A percentile compares a stretch with the other conserved stretches of the same genome.
Evolutionary conservation across 1,284 basidiomycete species (phyloP).

Genomic region (Microbotryum silenes-acaulis): DNA sequence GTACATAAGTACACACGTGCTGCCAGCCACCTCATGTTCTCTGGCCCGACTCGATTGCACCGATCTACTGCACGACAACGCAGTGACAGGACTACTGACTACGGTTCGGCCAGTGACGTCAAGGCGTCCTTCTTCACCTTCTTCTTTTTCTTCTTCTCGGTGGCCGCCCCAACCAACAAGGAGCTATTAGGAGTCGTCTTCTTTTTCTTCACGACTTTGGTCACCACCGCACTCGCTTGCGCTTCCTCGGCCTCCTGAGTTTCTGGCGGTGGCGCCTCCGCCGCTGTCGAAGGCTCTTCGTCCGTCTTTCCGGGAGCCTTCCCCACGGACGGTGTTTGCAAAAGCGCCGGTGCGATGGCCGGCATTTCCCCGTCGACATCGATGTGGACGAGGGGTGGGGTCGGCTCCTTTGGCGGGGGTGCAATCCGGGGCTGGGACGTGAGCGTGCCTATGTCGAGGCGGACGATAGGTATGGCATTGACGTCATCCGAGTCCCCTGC

Average conservation of each 20-base stretch:
- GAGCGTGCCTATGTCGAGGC: constrained; percentile 47
- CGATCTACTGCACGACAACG: too few relatives aligned
- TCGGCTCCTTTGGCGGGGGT: constrained; percentile 31
- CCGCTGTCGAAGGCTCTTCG: constrained; percentile 39
- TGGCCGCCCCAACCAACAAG: background rate
- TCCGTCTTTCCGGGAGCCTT: constrained; percentile 27
- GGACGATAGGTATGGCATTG: constrained; percentile 31
- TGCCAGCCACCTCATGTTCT: too few relatives aligned
- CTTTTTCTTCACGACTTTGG: constrained; percentile 59
- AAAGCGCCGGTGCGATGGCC: constrained; percentile 42
- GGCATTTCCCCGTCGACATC: constrained; percentile 82
- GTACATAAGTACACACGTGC: too few relatives aligned
- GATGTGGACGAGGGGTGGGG: constrained; percentile 50
- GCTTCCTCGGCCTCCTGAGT: constrained; percentile 6
- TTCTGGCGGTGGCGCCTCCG: background rate
- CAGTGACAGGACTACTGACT: too few relatives aligned
- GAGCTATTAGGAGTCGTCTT: constrained; percentile 14
- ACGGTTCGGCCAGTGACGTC: too few relatives aligned
- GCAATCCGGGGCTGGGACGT: constrained; percentile 38
- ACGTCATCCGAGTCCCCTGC: constrained; percentile 15
- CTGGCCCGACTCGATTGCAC: too few relatives aligned
- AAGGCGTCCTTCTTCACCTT: constrained; percentile 19
- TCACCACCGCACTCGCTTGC: constrained; percentile 45
- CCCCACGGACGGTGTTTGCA: constrained; percentile 30
- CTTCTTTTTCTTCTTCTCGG: constrained; percentile 21